Percentiles rank a stretch among this genome's conserved stretches.
Conservation (phyloP, 2,329 filamentous ascomycete species). For the Aspergillus puulaauensis region DNA sequence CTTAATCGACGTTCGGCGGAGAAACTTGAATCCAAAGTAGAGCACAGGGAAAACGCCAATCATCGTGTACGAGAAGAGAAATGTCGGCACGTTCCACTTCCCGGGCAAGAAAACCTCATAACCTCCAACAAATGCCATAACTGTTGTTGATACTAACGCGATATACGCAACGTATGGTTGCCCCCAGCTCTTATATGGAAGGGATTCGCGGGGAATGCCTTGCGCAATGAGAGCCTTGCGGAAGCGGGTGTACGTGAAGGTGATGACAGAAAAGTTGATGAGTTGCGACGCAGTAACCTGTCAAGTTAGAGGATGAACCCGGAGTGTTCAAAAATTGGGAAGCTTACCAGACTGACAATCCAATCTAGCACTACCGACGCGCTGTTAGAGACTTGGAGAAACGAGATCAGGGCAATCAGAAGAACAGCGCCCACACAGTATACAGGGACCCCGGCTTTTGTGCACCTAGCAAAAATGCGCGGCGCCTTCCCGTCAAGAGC, state of each 20-base stretch:
- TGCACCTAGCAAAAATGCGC: constrained; percentile 65
- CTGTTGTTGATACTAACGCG: constrained; percentile 60
- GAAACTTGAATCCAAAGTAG: constrained; percentile 69
- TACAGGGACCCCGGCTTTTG: constrained; percentile 66
- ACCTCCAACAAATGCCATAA: constrained; percentile 74
- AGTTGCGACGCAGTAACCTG: constrained; percentile 70
- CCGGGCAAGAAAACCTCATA: constrained; percentile 73
- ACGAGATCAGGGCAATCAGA: constrained; percentile 68
- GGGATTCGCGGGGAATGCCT: constrained; percentile 62
- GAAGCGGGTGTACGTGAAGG: constrained; percentile 70
- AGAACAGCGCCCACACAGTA: constrained; percentile 69
- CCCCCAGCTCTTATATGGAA: constrained; percentile 69
- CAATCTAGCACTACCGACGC: constrained; percentile 68
- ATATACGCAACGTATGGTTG: constrained; percentile 74
- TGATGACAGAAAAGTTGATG: constrained; percentile 70
- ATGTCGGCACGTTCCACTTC: constrained; percentile 67
- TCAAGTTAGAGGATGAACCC: background rate
- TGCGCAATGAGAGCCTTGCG: constrained; percentile 68
- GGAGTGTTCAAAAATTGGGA: too few species aligned
- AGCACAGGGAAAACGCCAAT: constrained; percentile 69
- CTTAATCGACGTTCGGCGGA: constrained; percentile 61
- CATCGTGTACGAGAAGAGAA: constrained; percentile 77
- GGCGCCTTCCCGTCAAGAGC: constrained; percentile 69
- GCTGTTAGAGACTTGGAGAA: constrained; percentile 68
- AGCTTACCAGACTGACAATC: constrained; percentile 63